Conservation (phyloP, 176 grass and related monocot genomes). For the Stipa capillata region DNA sequence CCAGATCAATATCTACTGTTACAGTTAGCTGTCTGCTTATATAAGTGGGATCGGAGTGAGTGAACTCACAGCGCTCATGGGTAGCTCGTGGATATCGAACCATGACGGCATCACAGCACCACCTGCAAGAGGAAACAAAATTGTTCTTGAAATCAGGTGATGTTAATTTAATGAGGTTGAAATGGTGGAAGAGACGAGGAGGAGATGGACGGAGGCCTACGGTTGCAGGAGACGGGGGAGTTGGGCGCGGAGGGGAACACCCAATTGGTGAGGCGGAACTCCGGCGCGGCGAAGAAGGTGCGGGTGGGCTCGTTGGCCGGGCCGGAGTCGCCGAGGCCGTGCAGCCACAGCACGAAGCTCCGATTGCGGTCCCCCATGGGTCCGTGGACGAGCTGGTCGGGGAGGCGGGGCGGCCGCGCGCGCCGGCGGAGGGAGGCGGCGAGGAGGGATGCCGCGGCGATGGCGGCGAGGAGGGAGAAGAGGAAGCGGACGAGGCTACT, state of each 20-base stretch:
- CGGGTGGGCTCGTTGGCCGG: slow-evolving; percentile 85
- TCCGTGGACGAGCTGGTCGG: not conserved
- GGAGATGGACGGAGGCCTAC: not conserved
- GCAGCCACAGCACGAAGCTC: slow-evolving; percentile 86
- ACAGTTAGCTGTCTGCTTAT: not conserved
- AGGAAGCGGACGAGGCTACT: slow-evolving; percentile 25
- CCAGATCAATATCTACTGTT: not conserved
- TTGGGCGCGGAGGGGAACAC: slow-evolving; percentile 64
- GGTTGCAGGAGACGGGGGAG: slow-evolving; percentile 71
- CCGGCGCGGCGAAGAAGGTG: slow-evolving; percentile 62
- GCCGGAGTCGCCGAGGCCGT: slow-evolving; percentile 89
- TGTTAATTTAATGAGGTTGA: too few relatives aligned
- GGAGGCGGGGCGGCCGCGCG: not conserved
- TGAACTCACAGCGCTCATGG: slow-evolving; percentile 57
- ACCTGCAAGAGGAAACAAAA: slow-evolving; percentile 30
- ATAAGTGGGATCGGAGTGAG: not conserved
- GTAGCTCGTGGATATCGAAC: slow-evolving; percentile 88
- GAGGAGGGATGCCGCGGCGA: slow-evolving; percentile 41
- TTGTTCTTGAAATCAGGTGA: too few relatives aligned
- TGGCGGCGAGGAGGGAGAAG: slow-evolving; percentile 36
- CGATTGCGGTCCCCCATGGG: slow-evolving; percentile 32
- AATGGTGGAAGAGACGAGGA: not conserved
- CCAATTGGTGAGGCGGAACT: slow-evolving; percentile 75
- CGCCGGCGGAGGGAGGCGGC: slow-evolving; percentile 24
- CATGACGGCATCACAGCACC: slow-evolving; percentile 84